Base-by-base conservation (phyloP, 495 filamentous ascomycete genomes). In the Annulohypoxylon stygium region DNA sequence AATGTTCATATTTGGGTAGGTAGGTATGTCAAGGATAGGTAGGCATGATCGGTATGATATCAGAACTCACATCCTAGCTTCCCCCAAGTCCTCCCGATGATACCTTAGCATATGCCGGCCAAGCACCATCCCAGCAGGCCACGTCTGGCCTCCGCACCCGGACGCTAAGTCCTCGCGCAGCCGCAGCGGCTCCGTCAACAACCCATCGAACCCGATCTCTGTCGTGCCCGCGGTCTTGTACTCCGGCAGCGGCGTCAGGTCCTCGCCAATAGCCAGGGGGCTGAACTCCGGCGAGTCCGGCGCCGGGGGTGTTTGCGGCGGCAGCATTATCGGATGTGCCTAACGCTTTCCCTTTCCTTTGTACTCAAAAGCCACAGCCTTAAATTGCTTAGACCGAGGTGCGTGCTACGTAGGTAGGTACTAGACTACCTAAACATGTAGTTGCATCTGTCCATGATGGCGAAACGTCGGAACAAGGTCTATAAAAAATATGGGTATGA, bases 121-220 rank as follows among this genome's bases (percentile, higher is more conserved):
- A 26, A 99, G 82, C 2, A 94, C 89, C 89, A 94, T 92, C 9
- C 96, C 96, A 1, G 96, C 96, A 0, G 95, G 96, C 96, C 96
- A 98, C 12, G 97, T 83, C 77, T 94, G 91, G 1, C 96, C 96
- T 14, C 96, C 96, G 79, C 95, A 98, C 73, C 95, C 95, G 74
- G 93, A 88, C 60, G 85, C 88, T 12, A 97, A 85, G 76, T 98
- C 93, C 78, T 97, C 93, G 73, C 92, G 91, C 11, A 98, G 87
- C 59, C 87, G 84, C 43, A 99, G 83, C 7, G 93, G 91, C 30
- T 78, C 78, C 14, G 81, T 78, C 14, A 98, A 84, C 25, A 96
- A 87, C 12, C 92, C 92, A 47, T 91, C 87, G 71, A 99, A 97
- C 50, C 90, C 86, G 33, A 93, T 81, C 18, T 80, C 80, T 2